Evolutionary conservation across 2,329 filamentous ascomycete species (phyloP), one percentile per base, ranked within the genome.

Genomic region (Neofusicoccum cordaticola): DNA sequence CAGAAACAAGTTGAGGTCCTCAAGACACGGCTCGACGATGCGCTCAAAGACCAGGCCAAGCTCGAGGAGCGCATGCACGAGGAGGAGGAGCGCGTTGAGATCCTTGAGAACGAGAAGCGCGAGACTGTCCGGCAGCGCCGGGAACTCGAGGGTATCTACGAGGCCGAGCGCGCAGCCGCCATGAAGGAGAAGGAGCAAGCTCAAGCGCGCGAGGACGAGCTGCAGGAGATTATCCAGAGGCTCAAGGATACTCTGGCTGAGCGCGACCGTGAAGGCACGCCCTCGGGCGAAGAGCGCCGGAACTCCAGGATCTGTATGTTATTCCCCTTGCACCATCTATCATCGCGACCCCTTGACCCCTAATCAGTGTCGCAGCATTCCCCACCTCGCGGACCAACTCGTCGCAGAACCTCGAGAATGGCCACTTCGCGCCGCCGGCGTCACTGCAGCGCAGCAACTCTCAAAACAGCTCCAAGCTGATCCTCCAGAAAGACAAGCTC

Each of bases 401-500:
- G 3, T 89, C 89, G 2, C 89, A 90, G 27, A 88, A 85, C 66
- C 81, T 93, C 63, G 92, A 96, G 69, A 85, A 82, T 66, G 88
- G 87, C 58, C 91, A 91, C 72, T 97, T 97, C 73, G 93, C 93
- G 8, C 93, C 93, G 13, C 90, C 92, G 1, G 90, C 90, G 15
- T 92, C 92, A 3, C 79, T 96, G 62, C 88, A 94, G 71, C 90
- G 92, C 68, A 96, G 92, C 83, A 91, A 96, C 71, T 96, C 93
- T 39, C 86, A 90, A 68, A 96, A 91, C 76, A 94, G 90, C 78
- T 96, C 93, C 13, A 96, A 94, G 77, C 83, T 97, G 61, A 85
- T 98, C 58, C 84, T 96, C 70, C 93, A 98, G 77, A 99, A 98
- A 77, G 95, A 99, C 79, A 95, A 96, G 79, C 83, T 97, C 66